Evolutionary conservation across 345 rosid genomes (phyloP).

Genomic region (Acer saccharum): DNA sequence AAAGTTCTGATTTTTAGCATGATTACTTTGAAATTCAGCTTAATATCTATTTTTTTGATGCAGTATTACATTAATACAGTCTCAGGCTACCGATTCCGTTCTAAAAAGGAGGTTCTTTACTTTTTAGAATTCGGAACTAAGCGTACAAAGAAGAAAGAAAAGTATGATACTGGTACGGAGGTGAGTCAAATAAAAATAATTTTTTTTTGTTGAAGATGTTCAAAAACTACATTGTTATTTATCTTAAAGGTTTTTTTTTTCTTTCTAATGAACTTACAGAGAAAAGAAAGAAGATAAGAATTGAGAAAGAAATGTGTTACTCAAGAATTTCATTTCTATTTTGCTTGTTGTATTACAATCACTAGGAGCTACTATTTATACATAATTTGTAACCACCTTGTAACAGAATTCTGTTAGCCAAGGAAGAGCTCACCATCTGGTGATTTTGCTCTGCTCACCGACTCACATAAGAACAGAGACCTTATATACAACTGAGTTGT

Average conservation of each 20-base stretch:
- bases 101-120: conserved; percentile 49
- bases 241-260: not conserved
- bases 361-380: no score
- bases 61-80: conserved; percentile 49
- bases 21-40: not conserved
- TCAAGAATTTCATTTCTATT: no score
- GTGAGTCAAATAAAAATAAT: conserved; percentile 21
- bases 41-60: conserved; percentile 10
- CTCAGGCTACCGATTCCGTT: conserved; percentile 41
- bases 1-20: no score
- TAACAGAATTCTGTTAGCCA: no score
- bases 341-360: no score
- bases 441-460: no score
- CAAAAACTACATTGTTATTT: not conserved
- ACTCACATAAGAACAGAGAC: no score
- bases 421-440: no score
- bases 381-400: no score
- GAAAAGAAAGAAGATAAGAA: no score
- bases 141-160: conserved; percentile 31
- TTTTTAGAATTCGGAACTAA: conserved; percentile 46
- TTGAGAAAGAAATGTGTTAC: no score
- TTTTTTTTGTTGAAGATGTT: not conserved
- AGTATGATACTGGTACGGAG: conserved; percentile 16
- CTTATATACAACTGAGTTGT: no score
- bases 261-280: not conserved